Evolutionary conservation across 1,139 yeast species (phyloP).

Genomic region (Yamadazyma taylorii): DNA sequence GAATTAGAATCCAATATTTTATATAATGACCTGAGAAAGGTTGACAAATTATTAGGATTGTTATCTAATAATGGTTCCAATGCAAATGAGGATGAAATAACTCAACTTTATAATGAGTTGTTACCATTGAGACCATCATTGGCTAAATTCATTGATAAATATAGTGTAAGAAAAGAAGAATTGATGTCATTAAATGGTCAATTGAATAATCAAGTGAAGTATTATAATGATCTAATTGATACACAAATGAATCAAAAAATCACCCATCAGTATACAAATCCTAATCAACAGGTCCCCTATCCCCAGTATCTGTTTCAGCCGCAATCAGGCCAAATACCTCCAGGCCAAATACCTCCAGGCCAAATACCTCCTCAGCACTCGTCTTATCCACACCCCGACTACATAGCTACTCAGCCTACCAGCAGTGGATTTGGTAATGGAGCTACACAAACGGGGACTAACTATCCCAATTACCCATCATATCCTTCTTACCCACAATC

Average conservation of each 20-base stretch:
- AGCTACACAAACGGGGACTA: not conserved
- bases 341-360: constrained; percentile 3
- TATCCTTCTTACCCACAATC: constrained; percentile 2
- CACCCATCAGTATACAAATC: constrained; percentile 6
- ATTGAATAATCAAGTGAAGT: constrained; percentile 62
- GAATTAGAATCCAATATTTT: constrained; percentile 32
- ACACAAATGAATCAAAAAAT: constrained; percentile 30
- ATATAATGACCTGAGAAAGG: constrained; percentile 40
- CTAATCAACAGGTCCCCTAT: constrained; percentile 5
- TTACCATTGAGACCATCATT: constrained; percentile 73
- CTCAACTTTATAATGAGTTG: constrained; percentile 63
- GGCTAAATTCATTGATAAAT: constrained; percentile 72
- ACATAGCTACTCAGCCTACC: constrained; percentile 15
- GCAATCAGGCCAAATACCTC: constrained; percentile 1
- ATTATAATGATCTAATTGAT: constrained; percentile 72
- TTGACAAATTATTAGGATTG: constrained; percentile 64
- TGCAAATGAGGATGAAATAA: constrained; percentile 43
- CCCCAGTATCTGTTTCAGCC: constrained; percentile 2
- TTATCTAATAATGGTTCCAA: constrained; percentile 43
- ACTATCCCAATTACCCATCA: constrained; percentile 2
- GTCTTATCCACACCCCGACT: not conserved
- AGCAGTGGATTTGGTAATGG: constrained; percentile 19
- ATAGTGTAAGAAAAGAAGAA: constrained; percentile 73
- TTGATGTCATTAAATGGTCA: constrained; percentile 68
- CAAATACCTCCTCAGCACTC: constrained; percentile 2